Evolutionary conservation across 225 moss, liverwort and hornwort species (phyloP), one percentile per base, ranked within the genome.

Genomic region (Sphagnum tenellum): DNA sequence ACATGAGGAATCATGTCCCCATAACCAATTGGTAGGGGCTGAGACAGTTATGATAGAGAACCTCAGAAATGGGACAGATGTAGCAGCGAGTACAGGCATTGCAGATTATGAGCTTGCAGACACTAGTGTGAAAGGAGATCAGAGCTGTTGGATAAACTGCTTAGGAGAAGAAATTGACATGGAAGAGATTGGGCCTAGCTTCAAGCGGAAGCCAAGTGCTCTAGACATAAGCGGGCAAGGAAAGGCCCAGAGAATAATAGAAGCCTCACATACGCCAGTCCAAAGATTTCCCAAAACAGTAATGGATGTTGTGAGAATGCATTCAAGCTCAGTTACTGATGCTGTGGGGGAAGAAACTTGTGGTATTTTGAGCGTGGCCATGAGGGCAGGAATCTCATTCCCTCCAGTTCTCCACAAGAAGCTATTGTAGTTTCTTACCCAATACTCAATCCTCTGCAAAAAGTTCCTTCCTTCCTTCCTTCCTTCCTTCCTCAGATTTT

Each of bases 301-400:
- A 55, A 84, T 80, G 80, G 84, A 80, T 75, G 75, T 84, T 63
- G 75, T 77, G 57, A 77, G 84, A 66, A 70, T 73, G 54, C 73
- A 75, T 61, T 73, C 80, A 63, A 66, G 70, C 58, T 52, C 75
- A 61, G 56, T 69, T 45, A 66, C 80, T 63, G 47, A 49, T 69
- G 61, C 73, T 70, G 9, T 66, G 47, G 75, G 45, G 72, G 80
- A 77, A 10, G 84, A 80, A 54, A 75, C 76, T 47, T 66, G 64
- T 71, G 66, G 5, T 72, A 77, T 80, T 67, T 54, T 84, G 66
- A 75, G 64, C 68, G 44, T 73, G 61, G 2, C 77, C 56, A 78
- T 80, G 84, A 70, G 73, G 44, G 49, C 80, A 53, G 84, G 84
- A 73, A 73, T 80, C 55, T 70, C 66, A 60, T 80, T 80, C 61